Base-by-base conservation (phyloP, 164 flowering plant species). In the Taxillus chinensis region DNA sequence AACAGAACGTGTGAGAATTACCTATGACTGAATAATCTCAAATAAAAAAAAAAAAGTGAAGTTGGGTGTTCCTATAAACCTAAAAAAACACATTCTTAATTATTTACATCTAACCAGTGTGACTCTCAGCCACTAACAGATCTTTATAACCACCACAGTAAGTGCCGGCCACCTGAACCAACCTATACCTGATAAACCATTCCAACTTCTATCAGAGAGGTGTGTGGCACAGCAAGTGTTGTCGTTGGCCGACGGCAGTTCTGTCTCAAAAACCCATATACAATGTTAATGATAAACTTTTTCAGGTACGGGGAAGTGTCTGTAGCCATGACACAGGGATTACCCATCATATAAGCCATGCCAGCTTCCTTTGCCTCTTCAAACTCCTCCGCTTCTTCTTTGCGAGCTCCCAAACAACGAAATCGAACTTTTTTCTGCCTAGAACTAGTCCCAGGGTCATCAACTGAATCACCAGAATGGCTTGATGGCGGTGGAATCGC, bases 201-300 rank as follows among this genome's bases (percentile, higher is more conserved):
- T 15, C 88, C 88, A 51, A 86, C 92, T 70, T 80, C 85, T 9
- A 86, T 73, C 66, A 82, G 45, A 49, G 81, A 80, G 16, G 82
- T 72, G 53, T 76, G 85, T 63, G 86, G 85, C 60, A 83, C 78
- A 43, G 73, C 78, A 41, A 82, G 66, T 57, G 73, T 64, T 42
- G 70, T 77, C 64, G 75, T 80, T 10, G 83, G 68, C 39, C 72
- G 82, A 70, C 86, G 75, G 57, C 82, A 82, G 41, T 82, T 86
- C 67, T 75, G 79, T 73, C 82, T 75, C 60, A 83, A 72, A 59
- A 83, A 86, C 16, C 81, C 74, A 60, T 66, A 86, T 3, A 78
- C 74, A 5, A 72, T 11, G 70, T 86, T 64, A 16, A 86, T 77
- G 0, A 77, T 78, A 40, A 86, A 67, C 55, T 78, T 82, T 79